Evolutionary conservation across 2,329 filamentous ascomycete species (phyloP), one percentile per base, ranked within the genome.

Genomic region (Penicillium expansum): DNA sequence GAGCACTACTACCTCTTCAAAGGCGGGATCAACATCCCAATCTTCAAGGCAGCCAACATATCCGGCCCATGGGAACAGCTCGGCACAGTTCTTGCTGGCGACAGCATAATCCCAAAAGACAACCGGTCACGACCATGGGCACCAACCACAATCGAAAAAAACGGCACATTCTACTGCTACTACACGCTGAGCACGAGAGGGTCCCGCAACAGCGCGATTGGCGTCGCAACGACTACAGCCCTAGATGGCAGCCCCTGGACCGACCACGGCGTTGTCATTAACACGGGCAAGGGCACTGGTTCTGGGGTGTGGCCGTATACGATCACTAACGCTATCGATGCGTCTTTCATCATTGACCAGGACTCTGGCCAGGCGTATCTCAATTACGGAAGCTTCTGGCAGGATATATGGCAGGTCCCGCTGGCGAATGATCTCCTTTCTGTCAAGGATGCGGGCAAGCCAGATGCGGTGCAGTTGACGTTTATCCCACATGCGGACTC

Each of bases 301-400:
- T 70, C n/a, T n/a, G n/a, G 62, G 3, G 48, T 68, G 3, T 69
- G 62, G 39, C 73, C 73, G 7, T 74, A 70, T 29, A 73, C 62
- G 2, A 58, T 64, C n/a, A 67, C 72, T 7, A 76, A 76, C 53
- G 71, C 73, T 9, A 75, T 76, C 27, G 73, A 76, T 54, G 61
- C 68, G 5, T 63, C 72, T 0, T 70, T 74, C 22, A 67, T 74
- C 7, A 52, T 59, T 0, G 70, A 71, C 9, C 64, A 65, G 2
- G 29, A 52, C 1, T 65, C 66, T 2, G 63, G 64, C 2, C 53
- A 66, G 22, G 64, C 68, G 0, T 74, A 73, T 48, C 52, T 76
- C 27, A 65, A 66, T 18, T 75, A 64, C 14, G 73, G 73, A 6
- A 75, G 72, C 44, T 75, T 65, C 56, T 75, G 71, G 70, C 57